phyloP scores from a whole-genome alignment of 75 land plant genomes.

The Cupressus sempervirens region DNA sequence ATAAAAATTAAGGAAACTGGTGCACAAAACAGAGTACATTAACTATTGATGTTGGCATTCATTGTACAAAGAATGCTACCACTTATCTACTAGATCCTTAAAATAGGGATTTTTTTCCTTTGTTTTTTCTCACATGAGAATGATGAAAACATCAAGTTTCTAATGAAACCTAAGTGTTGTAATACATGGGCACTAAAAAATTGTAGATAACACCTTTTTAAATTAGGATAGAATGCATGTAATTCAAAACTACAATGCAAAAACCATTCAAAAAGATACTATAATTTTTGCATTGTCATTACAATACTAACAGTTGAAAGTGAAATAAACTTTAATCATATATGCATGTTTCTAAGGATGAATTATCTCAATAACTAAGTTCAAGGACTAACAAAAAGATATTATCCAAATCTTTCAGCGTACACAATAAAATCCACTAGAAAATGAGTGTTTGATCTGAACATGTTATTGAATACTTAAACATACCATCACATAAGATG shows the following conservation, averaged over 20 bases:
- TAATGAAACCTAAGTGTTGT: too few relatives aligned
- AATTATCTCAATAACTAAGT: not conserved
- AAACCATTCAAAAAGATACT: not conserved
- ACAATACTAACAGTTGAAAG: not conserved
- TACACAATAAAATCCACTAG: not conserved
- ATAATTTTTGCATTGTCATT: not conserved
- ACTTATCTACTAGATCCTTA: not conserved
- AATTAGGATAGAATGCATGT: not conserved
- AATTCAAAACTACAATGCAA: not conserved
- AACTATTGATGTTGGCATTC: not conserved
- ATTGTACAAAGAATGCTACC: not conserved
- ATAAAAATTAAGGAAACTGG: too few relatives aligned
- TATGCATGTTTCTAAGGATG: not conserved
- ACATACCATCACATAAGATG: not conserved
- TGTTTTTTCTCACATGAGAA: not conserved
- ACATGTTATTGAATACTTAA: not conserved
- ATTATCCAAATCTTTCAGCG: not conserved
- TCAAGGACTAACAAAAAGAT: not conserved
- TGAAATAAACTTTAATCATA: not conserved
- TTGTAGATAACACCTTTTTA: not conserved
- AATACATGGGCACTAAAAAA: too few relatives aligned
- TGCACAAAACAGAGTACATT: too few relatives aligned
- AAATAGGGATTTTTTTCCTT: not conserved
- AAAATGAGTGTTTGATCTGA: not conserved
- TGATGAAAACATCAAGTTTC: not conserved